These are phyloP conservation scores for Sarocladium brachiariae DNA, from an alignment of 2,329 filamentous ascomycete genomes.

Conservation along the genomic window DNA sequence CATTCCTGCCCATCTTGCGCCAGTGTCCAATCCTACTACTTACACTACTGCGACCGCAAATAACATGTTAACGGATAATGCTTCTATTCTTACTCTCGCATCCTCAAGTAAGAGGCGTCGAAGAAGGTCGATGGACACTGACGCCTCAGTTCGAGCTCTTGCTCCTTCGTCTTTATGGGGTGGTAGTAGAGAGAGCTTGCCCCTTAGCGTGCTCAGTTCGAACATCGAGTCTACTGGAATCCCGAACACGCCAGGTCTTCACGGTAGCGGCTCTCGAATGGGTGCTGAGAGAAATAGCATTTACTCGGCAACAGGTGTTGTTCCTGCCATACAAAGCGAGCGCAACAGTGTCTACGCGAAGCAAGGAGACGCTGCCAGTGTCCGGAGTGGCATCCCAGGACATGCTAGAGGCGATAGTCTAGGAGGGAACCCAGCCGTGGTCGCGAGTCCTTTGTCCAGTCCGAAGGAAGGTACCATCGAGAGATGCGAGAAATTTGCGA, in stretches of 20 bases:
- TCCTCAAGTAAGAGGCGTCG: constrained; percentile 74
- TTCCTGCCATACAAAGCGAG: constrained; percentile 61
- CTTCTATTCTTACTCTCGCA: constrained; percentile 76
- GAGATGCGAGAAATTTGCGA: constrained; percentile 20
- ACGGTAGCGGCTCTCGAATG: constrained; percentile 39
- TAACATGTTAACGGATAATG: constrained; percentile 76
- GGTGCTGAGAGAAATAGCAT: constrained; percentile 66
- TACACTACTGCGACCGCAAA: constrained; percentile 76
- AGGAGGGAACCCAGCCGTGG: constrained; percentile 55
- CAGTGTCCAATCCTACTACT: constrained; percentile 51
- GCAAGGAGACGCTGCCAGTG: constrained; percentile 64
- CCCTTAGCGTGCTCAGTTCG: constrained; percentile 69
- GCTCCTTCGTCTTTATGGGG: constrained; percentile 77
- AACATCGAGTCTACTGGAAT: constrained; percentile 50
- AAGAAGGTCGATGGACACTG: constrained; percentile 74
- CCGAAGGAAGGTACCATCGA: constrained; percentile 38
- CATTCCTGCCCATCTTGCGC: constrained; percentile 63
- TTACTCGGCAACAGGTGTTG: constrained; percentile 68
- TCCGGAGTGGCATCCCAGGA: constrained; percentile 69
- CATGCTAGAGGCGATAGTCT: constrained; percentile 80
- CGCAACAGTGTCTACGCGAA: constrained; percentile 75
- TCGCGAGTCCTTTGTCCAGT: constrained; percentile 58
- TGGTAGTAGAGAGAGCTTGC: constrained; percentile 72
- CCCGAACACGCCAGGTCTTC: constrained; percentile 42
- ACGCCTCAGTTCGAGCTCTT: constrained; percentile 78